A percentile compares a stretch with the other conserved stretches of the same genome.
Conservation (phyloP, 805 yeast genomes). For the Priceomyces castillae region DNA sequence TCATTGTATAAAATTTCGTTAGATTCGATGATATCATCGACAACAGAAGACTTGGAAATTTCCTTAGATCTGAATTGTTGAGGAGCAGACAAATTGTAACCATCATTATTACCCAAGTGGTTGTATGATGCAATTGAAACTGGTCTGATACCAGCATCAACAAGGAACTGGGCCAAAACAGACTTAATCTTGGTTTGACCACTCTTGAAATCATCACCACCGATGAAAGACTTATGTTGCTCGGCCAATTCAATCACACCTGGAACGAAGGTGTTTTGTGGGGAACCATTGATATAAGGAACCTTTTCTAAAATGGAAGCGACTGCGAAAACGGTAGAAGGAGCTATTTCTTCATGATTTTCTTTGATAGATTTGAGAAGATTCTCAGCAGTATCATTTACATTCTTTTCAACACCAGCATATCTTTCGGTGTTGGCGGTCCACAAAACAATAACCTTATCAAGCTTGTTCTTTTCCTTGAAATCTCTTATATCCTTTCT, state of each 20-base stretch:
- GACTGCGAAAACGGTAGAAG: conserved; percentile 91
- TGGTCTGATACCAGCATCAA: conserved; percentile 96
- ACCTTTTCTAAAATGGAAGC: conserved; percentile 86
- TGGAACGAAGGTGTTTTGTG: conserved; percentile 96
- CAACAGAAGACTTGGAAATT: conserved; percentile 88
- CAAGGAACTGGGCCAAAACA: conserved; percentile 93
- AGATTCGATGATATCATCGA: conserved; percentile 90
- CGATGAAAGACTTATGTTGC: conserved; percentile 69
- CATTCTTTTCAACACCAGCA: conserved; percentile 71
- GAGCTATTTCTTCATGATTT: conserved; percentile 82
- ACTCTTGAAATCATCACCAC: conserved; percentile 96
- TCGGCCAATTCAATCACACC: conserved; percentile 92
- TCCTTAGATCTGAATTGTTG: conserved; percentile 94
- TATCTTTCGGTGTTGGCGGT: conserved; percentile 97
- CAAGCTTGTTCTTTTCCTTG: conserved; percentile 68
- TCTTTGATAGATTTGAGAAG: conserved; percentile 67
- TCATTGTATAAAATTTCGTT: conserved; percentile 82
- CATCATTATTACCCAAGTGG: conserved; percentile 96
- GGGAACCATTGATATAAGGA: conserved; percentile 94
- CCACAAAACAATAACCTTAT: conserved; percentile 90
- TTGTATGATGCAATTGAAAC: conserved; percentile 92
- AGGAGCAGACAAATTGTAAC: conserved; percentile 86
- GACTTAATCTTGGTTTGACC: conserved; percentile 96
- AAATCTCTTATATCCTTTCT: conserved; percentile 80
- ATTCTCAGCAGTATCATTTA: conserved; percentile 86